phyloP scores from a whole-genome alignment of 306 rosid genomes.

The Sindora glabra region DNA sequence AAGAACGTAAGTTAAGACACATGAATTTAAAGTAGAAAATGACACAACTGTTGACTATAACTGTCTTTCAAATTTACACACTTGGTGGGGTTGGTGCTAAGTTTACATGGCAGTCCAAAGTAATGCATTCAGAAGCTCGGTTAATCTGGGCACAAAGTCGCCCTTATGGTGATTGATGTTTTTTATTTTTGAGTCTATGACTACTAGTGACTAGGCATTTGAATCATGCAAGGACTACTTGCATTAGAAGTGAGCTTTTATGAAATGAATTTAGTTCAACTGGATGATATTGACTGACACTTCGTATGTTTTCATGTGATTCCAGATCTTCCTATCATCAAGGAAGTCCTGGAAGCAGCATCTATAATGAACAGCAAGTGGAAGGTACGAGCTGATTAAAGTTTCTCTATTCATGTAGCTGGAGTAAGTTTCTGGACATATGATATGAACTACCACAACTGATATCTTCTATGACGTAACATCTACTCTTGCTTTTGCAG shows the following conservation, averaged over 20 bases:
- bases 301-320: not conserved
- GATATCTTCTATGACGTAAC: not conserved
- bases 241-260: too few relatives aligned
- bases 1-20: not conserved
- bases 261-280: too few relatives aligned
- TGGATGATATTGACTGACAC: not conserved
- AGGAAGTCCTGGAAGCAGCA: slow-evolving; percentile 49
- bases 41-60: not conserved
- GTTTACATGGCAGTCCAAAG: too few relatives aligned
- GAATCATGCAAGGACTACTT: too few relatives aligned
- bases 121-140: too few relatives aligned
- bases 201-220: too few relatives aligned
- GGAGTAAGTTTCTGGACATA: not conserved
- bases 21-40: not conserved
- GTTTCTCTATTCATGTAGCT: not conserved
- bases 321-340: slow-evolving; percentile 71
- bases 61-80: not conserved
- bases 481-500: slow-evolving; percentile 23
- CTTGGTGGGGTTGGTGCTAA: too few relatives aligned
- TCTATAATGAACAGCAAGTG: slow-evolving; percentile 58
- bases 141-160: too few relatives aligned
- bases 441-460: not conserved
- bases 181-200: too few relatives aligned
- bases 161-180: too few relatives aligned
- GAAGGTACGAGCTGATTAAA: slow-evolving; percentile 47